A percentile compares a stretch with the other conserved stretches of the same genome.
Evolutionary conservation across 140 eudicot species (phyloP).

Genomic region (Senecio squalidus): DNA sequence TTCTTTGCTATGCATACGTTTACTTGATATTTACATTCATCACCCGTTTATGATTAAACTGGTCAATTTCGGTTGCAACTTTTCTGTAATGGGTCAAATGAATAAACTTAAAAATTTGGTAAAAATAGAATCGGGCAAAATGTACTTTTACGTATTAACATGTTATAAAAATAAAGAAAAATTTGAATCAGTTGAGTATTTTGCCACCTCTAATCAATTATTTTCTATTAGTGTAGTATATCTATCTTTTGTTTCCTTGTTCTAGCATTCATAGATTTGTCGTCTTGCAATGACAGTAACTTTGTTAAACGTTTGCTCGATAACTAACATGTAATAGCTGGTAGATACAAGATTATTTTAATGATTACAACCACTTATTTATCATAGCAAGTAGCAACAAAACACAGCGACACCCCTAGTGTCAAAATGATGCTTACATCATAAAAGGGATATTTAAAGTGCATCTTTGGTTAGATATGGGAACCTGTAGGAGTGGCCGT

Average conservation of each 20-base stretch:
- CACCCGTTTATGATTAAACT: background rate
- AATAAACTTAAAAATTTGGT: background rate
- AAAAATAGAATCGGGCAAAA: background rate
- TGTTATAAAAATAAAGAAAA: no score
- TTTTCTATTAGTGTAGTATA: background rate
- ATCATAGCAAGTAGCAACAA: background rate
- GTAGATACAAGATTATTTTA: background rate
- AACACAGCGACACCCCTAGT: no score
- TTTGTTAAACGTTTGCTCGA: conserved; percentile 3
- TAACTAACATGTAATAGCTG: background rate
- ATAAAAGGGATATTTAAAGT: no score
- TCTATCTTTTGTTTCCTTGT: background rate
- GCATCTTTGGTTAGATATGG: no score
- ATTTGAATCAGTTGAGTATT: no score
- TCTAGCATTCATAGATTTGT: background rate
- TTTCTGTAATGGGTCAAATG: background rate
- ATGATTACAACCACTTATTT: background rate
- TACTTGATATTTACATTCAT: background rate
- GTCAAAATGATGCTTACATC: no score
- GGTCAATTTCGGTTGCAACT: background rate
- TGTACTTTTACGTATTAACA: no score
- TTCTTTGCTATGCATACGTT: conserved; percentile 10
- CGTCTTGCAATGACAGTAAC: background rate
- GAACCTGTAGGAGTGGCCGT: no score
- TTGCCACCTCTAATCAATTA: no score